phyloP scores from a whole-genome alignment of 257 asterid genomes.

The Rauvolfia tetraphylla region DNA sequence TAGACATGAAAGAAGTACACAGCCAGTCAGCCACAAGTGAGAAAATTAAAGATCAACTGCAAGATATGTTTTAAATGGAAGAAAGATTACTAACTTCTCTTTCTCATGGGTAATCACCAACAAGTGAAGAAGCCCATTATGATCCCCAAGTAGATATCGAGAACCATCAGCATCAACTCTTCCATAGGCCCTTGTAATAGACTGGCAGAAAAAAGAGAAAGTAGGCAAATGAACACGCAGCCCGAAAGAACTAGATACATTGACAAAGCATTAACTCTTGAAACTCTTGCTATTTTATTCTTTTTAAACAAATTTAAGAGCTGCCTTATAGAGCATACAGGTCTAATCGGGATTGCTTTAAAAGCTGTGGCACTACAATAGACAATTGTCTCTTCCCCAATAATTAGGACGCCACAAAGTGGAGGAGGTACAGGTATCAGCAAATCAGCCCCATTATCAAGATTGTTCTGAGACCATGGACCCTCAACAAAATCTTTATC shows the following conservation, averaged over 20 bases:
- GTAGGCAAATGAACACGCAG: conserved; percentile 6
- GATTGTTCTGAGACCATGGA: conserved; percentile 94
- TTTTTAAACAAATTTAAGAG: conserved; percentile 12
- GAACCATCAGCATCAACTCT: conserved; percentile 94
- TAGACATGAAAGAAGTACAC: background rate
- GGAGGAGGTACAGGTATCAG: conserved; percentile 94
- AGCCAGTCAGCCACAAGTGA: background rate
- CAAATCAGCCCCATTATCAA: conserved; percentile 88
- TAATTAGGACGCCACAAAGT: conserved; percentile 83
- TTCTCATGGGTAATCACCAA: conserved; percentile 87
- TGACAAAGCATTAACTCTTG: background rate
- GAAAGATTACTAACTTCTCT: conserved; percentile 60
- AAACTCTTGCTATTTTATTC: background rate
- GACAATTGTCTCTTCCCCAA: conserved; percentile 92
- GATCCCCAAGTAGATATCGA: conserved; percentile 88
- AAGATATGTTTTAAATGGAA: background rate
- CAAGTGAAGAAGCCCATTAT: conserved; percentile 73
- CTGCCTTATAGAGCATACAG: conserved; percentile 47
- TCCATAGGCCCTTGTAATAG: conserved; percentile 79
- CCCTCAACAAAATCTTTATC: conserved; percentile 94
- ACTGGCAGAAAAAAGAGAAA: conserved; percentile 29
- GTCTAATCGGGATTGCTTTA: conserved; percentile 83
- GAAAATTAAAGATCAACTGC: background rate
- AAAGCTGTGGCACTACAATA: conserved; percentile 82
- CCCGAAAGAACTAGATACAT: background rate